A percentile compares a stretch with the other conserved stretches of the same genome.
Evolutionary conservation across 2,329 filamentous ascomycete species (phyloP).

Genomic region (Emmonsia crescens): DNA sequence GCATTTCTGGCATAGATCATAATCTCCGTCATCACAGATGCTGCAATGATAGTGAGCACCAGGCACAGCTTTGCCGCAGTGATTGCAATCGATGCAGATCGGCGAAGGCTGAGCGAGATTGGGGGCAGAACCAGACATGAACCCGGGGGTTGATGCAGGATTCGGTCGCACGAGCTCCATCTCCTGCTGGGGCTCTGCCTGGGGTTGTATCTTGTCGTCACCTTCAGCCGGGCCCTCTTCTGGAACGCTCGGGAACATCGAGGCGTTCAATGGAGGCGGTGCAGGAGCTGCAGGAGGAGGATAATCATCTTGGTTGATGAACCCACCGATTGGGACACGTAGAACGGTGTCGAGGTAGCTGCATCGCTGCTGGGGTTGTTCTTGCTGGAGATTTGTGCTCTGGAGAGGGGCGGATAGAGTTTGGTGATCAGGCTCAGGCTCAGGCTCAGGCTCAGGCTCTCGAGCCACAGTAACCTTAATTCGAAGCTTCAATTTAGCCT

Average conservation of each 20-base stretch:
- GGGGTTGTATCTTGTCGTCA: not conserved
- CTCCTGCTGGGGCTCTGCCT: not conserved
- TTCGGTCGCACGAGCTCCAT: not conserved
- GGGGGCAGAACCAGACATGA: not conserved
- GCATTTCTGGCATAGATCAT: slow-evolving; percentile 78
- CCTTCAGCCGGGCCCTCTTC: not conserved
- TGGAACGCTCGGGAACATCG: not conserved
- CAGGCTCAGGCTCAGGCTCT: no score
- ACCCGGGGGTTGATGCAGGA: not conserved
- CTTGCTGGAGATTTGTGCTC: not conserved
- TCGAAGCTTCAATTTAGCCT: slow-evolving; percentile 95
- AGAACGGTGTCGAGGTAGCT: slow-evolving; percentile 13
- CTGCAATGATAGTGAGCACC: slow-evolving; percentile 89
- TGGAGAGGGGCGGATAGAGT: not conserved
- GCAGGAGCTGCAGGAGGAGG: not conserved
- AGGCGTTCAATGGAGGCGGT: not conserved
- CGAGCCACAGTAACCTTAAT: slow-evolving; percentile 54
- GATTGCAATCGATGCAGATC: slow-evolving; percentile 85
- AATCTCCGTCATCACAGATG: slow-evolving; percentile 86
- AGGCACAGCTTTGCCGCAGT: slow-evolving; percentile 66
- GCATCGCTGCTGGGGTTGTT: slow-evolving; percentile 10
- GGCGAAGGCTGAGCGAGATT: not conserved
- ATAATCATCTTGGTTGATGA: not conserved
- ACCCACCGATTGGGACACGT: slow-evolving; percentile 1
- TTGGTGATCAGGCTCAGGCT: slow-evolving; percentile 12